Base-by-base conservation (phyloP, 2,329 filamentous ascomycete species). In the Aspergillus udagawae region DNA sequence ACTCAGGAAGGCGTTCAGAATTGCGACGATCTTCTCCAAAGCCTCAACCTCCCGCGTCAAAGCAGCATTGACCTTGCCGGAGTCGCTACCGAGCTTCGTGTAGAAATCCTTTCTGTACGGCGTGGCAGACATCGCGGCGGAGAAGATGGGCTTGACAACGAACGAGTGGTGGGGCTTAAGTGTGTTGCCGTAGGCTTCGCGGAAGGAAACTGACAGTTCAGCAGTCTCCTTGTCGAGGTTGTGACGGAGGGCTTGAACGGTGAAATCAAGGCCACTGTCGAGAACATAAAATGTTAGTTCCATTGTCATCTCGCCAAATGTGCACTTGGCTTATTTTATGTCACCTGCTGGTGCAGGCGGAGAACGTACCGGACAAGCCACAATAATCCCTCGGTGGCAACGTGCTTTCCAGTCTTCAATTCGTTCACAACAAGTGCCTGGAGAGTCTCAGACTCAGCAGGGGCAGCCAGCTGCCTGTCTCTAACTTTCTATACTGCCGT, bases 21-120 rank as follows among this genome's bases (percentile, higher is more conserved):
- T 92, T n/a, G 67, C 78, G 51, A 97, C 87, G 65, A 88, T 82
- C 75, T 87, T 86, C 79, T 94, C 87, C 67, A 97, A 79, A 8
- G 88, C 85, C n/a, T 76, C 79, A 60, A 97, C 80, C 83, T 93
- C 97, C 62, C 79, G 77, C 65, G 81, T 77, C 68, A 97, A 75
- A 70, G 89, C 85, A 55, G 76, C 71, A 52, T 81, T 67, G 51
- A 94, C 87, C 75, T 87, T 84, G 12, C 69, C 70, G 32, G 65
- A 60, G 57, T 76, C 69, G 8, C 67, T 60, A 29, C 63, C 92
- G 47, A 99, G 82, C 84, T 97, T 96, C 63, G 77, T 77, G 74
- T 97, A 97, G 73, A 99, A 97, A 76, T 93, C 90, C 74, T 90
- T 91, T 66, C 93, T 86, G 82, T 97, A 96, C 1, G 94, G 94